Conservation (phyloP, 2,329 filamentous ascomycete species). For the Alternaria arborescens region DNA sequence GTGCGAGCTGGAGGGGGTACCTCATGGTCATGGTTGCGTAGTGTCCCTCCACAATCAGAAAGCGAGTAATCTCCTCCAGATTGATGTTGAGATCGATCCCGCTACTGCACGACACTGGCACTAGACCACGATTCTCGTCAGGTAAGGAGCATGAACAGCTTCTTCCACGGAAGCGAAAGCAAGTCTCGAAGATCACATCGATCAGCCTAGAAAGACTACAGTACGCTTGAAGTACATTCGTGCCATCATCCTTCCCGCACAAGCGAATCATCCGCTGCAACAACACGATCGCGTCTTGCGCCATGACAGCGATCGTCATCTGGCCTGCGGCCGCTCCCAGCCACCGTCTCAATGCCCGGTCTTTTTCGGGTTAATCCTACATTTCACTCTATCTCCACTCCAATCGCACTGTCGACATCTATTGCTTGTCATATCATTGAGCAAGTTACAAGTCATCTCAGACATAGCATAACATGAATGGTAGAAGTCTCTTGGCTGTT, state of each 20-base stretch:
- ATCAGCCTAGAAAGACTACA: background rate
- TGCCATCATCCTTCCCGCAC: conserved; percentile 13
- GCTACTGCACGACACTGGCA: conserved; percentile 12
- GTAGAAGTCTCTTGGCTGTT: background rate
- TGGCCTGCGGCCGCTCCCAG: conserved; percentile 9
- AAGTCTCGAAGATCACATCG: no score
- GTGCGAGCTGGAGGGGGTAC: conserved; percentile 1
- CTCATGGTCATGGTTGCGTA: background rate
- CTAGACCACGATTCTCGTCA: background rate
- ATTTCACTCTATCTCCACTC: conserved; percentile 18
- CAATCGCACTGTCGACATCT: background rate
- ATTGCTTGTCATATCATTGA: background rate
- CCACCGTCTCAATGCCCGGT: conserved; percentile 1
- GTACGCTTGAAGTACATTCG: conserved; percentile 1
- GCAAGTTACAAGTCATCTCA: background rate
- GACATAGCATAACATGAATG: background rate
- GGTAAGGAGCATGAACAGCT: background rate
- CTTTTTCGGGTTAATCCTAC: conserved; percentile 7
- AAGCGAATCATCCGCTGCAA: conserved; percentile 6
- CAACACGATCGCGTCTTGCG: conserved; percentile 14
- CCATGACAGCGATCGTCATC: conserved; percentile 12
- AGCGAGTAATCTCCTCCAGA: background rate
- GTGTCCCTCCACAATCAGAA: background rate
- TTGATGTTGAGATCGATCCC: conserved; percentile 7
- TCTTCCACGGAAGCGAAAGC: no score